Base-by-base conservation (phyloP, 805 yeast genomes). In the Cyberlindnera bimundalis region DNA sequence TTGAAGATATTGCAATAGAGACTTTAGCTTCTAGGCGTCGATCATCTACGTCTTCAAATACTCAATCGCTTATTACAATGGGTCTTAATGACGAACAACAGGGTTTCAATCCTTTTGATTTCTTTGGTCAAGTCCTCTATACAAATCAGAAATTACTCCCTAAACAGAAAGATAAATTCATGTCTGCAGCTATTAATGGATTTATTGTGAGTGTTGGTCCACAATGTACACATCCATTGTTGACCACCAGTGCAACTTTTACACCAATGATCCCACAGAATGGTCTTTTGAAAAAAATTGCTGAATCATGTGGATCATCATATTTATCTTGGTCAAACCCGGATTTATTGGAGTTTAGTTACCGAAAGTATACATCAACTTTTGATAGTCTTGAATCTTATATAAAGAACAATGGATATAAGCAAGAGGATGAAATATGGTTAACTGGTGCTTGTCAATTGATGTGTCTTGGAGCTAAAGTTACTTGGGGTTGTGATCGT, bases 201-300 rank as follows among this genome's bases (percentile, higher is more conserved):
- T 71, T 69, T 46, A 61, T 72, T 45, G 62, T 63, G 6, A 53
- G 68, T 3, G 54, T 70, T 9, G 66, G 70, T 1, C 71, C 75
- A 1, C 73, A 69, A 42, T 51, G 62, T 28, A 64, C 73, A 0
- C 73, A 68, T 43, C 63, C 66, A 2, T 50, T 56, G 12, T 48
- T 70, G 6, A 67, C 70, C 10, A 70, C 74, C 1, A 60, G 60
- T 1, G 65, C 69, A 0, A 64, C 69, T 1, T 69, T 69, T 45
- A 51, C 70, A 1, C 70, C 72, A 2, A 59, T 61, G 7, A 62
- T 66, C 6, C 24, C 7, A 4, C 45, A 46, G 11, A 66, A 65
- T 33, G 41, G 51, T 3, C 49, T 61, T 6, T 43, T 68, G 32
- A 52, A 57, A 37, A 55, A 53, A n/a, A 58, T 70, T 3, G 68